Evolutionary conservation across 2,329 filamentous ascomycete species (phyloP), one percentile per base, ranked within the genome.

Genomic region (Lachnellula cervina): DNA sequence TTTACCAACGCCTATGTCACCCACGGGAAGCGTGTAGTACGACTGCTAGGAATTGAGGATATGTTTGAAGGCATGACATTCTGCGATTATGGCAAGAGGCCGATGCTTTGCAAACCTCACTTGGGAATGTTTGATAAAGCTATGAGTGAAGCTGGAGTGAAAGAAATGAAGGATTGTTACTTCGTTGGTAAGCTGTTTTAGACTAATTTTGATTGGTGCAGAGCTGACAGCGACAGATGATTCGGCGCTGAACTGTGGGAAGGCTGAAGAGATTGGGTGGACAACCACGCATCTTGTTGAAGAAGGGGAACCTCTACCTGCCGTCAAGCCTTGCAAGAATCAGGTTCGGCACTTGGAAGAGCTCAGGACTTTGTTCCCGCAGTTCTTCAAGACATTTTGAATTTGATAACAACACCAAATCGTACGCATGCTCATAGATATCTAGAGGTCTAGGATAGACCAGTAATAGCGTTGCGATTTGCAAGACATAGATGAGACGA

Each of bases 1-100:
- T 87, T 99, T 66, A 99, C 95, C 2, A 99, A 99, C 68, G 94
- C 95, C 21, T 97, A 99, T 67, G 77, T 95, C 61, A 97, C 80
- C 35, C 94, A 99, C 68, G 94, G 84, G 34, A 86, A 83, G 67
- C 77, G 91, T 43, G 94, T 99, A 0, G 84, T 97, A 13, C 84
- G 80, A 58, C 76, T 99, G 19, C 77, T 99, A 2, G 86, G 82
- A 2, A 77, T 99, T 23, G 91, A 95, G 1, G 90, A 96, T 69
- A 75, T 93, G 25, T 99, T 99, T 68, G 93, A 97, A 60, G 94
- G 94, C 7, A 83, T 97, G 59, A 99, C 94, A 0, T 99, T 84
- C 71, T 99, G 95, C 69, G 90, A 99, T 72, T 99, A 99, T 72
- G 80, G 77, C 11, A 74, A 80, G 16, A 76, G 82, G 43, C 87